phyloP scores from a whole-genome alignment of 345 rosid species.

The Anastatica hierochuntica region DNA sequence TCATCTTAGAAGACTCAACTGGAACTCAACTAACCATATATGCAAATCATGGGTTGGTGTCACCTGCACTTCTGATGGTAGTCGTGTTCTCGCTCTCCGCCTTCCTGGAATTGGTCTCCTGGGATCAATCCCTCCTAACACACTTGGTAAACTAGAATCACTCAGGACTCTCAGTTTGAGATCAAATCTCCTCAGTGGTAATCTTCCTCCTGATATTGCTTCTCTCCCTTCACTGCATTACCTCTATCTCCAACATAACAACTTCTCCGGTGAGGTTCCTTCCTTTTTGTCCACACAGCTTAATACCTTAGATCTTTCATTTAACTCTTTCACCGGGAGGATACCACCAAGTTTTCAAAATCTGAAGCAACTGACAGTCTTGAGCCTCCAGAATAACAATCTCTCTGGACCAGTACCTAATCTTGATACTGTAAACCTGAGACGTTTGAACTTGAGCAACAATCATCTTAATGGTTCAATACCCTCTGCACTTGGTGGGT shows the following conservation, averaged over 20 bases:
- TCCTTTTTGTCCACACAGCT: conserved; percentile 32
- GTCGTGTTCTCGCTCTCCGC: conserved; percentile 45
- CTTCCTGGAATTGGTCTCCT: conserved; percentile 70
- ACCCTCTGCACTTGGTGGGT: conserved; percentile 49
- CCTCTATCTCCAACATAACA: conserved; percentile 64
- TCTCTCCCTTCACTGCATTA: conserved; percentile 48
- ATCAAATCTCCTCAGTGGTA: conserved; percentile 56
- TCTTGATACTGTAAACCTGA: conserved; percentile 33
- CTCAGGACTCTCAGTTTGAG: conserved; percentile 57
- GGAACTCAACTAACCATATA: conserved; percentile 40
- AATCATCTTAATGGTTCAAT: conserved; percentile 66
- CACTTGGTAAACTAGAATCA: conserved; percentile 60
- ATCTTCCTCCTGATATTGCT: conserved; percentile 61
- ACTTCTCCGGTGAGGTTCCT: conserved; percentile 71
- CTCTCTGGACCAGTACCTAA: conserved; percentile 55
- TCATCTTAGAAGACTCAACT: conserved; percentile 50
- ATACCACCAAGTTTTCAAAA: conserved; percentile 44
- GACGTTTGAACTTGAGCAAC: conserved; percentile 56
- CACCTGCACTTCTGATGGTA: conserved; percentile 31
- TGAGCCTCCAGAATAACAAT: conserved; percentile 50
- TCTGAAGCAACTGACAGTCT: conserved; percentile 34
- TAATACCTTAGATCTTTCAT: conserved; percentile 52
- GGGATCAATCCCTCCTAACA: conserved; percentile 52
- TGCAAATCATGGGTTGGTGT: conserved; percentile 75
- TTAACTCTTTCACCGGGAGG: conserved; percentile 47